Evolutionary conservation across 441 rosid genomes (phyloP), one percentile per base, ranked within the genome.

Genomic region (Gossypium trilobum): DNA sequence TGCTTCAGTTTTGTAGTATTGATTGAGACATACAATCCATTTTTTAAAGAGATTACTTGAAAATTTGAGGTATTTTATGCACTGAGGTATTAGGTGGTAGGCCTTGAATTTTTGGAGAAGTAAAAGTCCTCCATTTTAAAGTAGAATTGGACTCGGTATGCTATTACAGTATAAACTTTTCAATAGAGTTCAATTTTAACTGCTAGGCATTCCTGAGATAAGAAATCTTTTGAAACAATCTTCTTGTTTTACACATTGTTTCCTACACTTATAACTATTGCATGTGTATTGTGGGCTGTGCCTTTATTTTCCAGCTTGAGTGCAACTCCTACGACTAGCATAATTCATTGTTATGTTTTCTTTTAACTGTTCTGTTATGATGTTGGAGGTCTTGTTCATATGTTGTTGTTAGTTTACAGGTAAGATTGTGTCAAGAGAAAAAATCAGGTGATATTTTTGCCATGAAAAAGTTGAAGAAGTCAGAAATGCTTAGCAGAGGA

Each of bases 401-500:
- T 62, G 27, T 62, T 72, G 29, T 74, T 60, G 59, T 73, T 78
- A 46, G 19, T 59, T 52, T 42, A 27, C 88, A 91, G 98, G 99
- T 94, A 68, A 85, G 91, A 67, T 78, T 94, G 68, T 89, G 95
- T 78, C 82, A 86, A 77, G 97, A 92, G 91, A 92, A 90, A 80
- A 91, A 88, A 77, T 87, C 95, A 10, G 91, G 97, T 69, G 83
- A 86, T 73, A 90, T 94, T 72, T 94, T 85, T 83, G 99, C 99
- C 48, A 92, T 94, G 99, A 94, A 94, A 88, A 94, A 94, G 77
- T 77, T 94, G 84, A 92, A 88, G 89, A 94, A 94, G 83, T 90
- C 97, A 19, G 97, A 94, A 84, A 94, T 94, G 99, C 93, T 92
- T 78, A 92, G 88, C 84, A 84, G 96, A 72, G 99, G 97, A 27